A percentile compares a stretch with the other conserved stretches of the same genome.
phyloP scores from a whole-genome alignment of 2,329 filamentous ascomycete species.

The Cladosporium sp. region DNA sequence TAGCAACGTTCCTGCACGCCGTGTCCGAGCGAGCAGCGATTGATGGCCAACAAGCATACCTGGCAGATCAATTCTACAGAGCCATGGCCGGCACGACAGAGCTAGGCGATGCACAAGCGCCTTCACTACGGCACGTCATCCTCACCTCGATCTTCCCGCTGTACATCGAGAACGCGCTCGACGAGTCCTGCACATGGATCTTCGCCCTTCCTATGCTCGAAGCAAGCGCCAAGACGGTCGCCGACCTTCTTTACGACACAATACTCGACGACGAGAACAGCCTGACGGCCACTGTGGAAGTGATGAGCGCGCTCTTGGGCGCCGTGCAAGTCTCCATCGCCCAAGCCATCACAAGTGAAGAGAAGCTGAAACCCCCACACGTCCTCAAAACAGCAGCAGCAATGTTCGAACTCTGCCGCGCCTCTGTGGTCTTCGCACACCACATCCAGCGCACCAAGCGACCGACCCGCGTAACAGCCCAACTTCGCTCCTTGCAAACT shows the following conservation, averaged over 20 bases:
- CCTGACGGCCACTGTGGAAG: slow-evolving; percentile 26
- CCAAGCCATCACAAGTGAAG: not conserved
- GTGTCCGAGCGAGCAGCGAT: slow-evolving; percentile 56
- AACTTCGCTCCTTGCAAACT: not conserved
- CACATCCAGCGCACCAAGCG: slow-evolving; percentile 14
- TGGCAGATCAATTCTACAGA: slow-evolving; percentile 50
- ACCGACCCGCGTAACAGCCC: not conserved
- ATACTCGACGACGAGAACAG: slow-evolving; percentile 39
- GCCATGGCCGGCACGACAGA: slow-evolving; percentile 47
- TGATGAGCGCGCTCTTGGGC: not conserved
- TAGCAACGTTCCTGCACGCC: slow-evolving; percentile 56
- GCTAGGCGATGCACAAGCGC: slow-evolving; percentile 27
- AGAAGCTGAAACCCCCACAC: not conserved
- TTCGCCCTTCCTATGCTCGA: slow-evolving; percentile 50
- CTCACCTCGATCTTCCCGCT: slow-evolving; percentile 53
- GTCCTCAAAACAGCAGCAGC: slow-evolving; percentile 1
- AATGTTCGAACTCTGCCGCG: slow-evolving; percentile 17
- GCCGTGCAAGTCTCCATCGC: not conserved
- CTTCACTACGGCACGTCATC: slow-evolving; percentile 49
- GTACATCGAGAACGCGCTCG: slow-evolving; percentile 50
- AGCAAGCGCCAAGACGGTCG: slow-evolving; percentile 41
- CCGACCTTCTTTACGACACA: slow-evolving; percentile 43
- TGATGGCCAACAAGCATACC: slow-evolving; percentile 54
- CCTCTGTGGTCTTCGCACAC: slow-evolving; percentile 14
- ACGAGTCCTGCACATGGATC: slow-evolving; percentile 46